A percentile compares a stretch with the other conserved stretches of the same genome.
phyloP scores from a whole-genome alignment of 345 rosid genomes.

The Dovyalis caffra region DNA sequence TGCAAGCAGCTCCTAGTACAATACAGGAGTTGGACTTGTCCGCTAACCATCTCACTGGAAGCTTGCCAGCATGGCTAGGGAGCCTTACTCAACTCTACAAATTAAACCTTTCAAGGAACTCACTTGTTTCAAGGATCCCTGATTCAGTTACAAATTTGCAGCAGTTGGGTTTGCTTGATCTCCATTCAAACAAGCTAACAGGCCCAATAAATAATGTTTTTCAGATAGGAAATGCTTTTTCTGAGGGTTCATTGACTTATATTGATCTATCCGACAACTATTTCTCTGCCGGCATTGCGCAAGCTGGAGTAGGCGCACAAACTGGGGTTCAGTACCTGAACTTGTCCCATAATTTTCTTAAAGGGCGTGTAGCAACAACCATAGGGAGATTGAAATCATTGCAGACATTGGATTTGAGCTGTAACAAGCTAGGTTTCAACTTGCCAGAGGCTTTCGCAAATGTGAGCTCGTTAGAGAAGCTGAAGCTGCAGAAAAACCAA shows the following conservation, averaged over 20 bases:
- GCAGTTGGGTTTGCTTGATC: constrained; percentile 40
- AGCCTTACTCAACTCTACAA: constrained; percentile 41
- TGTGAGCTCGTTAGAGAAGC: constrained; percentile 35
- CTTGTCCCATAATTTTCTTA: constrained; percentile 36
- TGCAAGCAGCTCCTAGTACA: constrained; percentile 42
- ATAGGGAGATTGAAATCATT: constrained; percentile 29
- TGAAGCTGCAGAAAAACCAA: constrained; percentile 51
- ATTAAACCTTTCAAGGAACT: constrained; percentile 49
- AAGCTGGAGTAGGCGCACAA: constrained; percentile 32
- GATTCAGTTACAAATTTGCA: constrained; percentile 12
- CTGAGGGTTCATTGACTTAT: constrained; percentile 41
- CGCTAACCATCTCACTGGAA: constrained; percentile 35
- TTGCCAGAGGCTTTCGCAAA: constrained; percentile 41
- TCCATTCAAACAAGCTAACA: constrained; percentile 50
- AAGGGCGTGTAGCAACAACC: constrained; percentile 26
- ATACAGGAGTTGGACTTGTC: constrained; percentile 55
- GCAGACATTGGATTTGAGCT: constrained; percentile 44
- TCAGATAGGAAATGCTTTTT: constrained; percentile 31
- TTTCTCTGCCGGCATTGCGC: constrained; percentile 35
- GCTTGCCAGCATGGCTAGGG: constrained; percentile 52
- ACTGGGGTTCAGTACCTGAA: constrained; percentile 35
- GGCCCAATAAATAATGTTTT: constrained; percentile 42
- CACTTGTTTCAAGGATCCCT: constrained; percentile 35
- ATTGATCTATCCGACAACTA: constrained; percentile 49
- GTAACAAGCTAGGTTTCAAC: constrained; percentile 32